A percentile compares a stretch with the other conserved stretches of the same genome.
Evolutionary conservation across 345 rosid genomes (phyloP).

Genomic region (Eucalyptus cladocalyx): DNA sequence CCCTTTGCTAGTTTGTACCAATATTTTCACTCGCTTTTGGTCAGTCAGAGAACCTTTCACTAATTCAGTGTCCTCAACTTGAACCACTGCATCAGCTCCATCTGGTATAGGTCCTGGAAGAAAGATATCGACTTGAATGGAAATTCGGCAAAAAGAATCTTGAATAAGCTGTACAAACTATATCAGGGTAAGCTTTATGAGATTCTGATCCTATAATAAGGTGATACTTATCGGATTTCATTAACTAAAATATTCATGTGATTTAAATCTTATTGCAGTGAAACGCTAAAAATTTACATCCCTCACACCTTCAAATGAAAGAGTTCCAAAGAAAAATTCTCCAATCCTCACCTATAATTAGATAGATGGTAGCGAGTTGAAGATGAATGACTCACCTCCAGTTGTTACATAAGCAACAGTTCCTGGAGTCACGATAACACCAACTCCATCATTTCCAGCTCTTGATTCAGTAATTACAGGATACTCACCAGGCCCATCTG

Average conservation of each 20-base stretch:
- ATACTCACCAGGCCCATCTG: conserved; percentile 94
- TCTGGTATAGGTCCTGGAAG: conserved; percentile 81
- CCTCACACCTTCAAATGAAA: not conserved
- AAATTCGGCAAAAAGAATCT: not conserved
- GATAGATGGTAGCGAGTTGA: not conserved
- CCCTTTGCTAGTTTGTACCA: conserved; percentile 55
- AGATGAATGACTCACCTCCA: conserved; percentile 47
- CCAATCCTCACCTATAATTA: not conserved
- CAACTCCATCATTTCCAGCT: conserved; percentile 93
- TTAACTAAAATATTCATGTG: not conserved
- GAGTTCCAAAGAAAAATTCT: not conserved
- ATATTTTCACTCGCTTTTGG: conserved; percentile 48
- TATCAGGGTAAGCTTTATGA: not conserved
- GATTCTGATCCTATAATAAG: not conserved
- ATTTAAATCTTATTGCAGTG: not conserved
- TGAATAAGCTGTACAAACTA: not conserved
- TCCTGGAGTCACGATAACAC: conserved; percentile 71
- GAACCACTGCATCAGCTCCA: conserved; percentile 97
- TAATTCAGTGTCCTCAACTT: conserved; percentile 80
- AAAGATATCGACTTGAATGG: not conserved
- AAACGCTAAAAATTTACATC: not conserved
- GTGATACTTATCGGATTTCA: not conserved
- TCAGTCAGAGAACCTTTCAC: conserved; percentile 14
- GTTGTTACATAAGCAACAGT: conserved; percentile 97
- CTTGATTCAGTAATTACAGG: conserved; percentile 82